phyloP scores from a whole-genome alignment of 495 filamentous ascomycete genomes.

The Podospora conica region DNA sequence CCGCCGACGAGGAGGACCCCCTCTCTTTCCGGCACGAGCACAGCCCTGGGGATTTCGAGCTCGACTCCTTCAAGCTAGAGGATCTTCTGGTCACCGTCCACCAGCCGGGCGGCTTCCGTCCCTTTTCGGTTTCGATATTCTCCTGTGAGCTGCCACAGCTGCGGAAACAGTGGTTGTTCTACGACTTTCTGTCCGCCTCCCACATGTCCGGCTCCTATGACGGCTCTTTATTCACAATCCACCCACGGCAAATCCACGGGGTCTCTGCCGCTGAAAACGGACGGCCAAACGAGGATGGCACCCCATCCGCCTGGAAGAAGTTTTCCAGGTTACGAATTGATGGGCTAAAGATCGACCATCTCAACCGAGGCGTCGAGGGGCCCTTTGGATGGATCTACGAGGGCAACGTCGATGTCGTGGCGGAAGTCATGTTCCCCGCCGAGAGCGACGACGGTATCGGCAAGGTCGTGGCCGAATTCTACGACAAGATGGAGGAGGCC shows the following conservation, averaged over 20 bases:
- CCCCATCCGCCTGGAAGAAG: slow-evolving; percentile 76
- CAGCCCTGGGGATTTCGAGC: slow-evolving; percentile 88
- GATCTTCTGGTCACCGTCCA: slow-evolving; percentile 89
- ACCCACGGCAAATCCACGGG: slow-evolving; percentile 84
- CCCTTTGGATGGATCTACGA: slow-evolving; percentile 97
- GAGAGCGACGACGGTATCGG: slow-evolving; percentile 81
- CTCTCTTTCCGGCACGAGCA: slow-evolving; percentile 80
- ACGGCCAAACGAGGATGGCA: slow-evolving; percentile 37
- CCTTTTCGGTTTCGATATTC: slow-evolving; percentile 91
- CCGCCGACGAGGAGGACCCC: slow-evolving; percentile 69
- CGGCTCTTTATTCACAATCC: slow-evolving; percentile 93
- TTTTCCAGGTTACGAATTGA: slow-evolving; percentile 86
- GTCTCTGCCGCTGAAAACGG: slow-evolving; percentile 38
- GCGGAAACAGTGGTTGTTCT: slow-evolving; percentile 94
- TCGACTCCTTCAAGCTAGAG: slow-evolving; percentile 91
- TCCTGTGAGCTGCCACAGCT: slow-evolving; percentile 89
- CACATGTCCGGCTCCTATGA: slow-evolving; percentile 95
- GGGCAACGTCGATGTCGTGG: slow-evolving; percentile 92
- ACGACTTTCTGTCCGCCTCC: slow-evolving; percentile 91
- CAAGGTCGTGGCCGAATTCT: slow-evolving; percentile 89
- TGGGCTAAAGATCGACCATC: slow-evolving; percentile 87
- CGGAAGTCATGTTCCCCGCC: slow-evolving; percentile 86
- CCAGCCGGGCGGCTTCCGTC: slow-evolving; percentile 83
- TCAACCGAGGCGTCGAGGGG: slow-evolving; percentile 88
- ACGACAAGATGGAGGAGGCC: slow-evolving; percentile 87